Evolutionary conservation across 306 rosid species (phyloP).

Genomic region (Prunus mira): DNA sequence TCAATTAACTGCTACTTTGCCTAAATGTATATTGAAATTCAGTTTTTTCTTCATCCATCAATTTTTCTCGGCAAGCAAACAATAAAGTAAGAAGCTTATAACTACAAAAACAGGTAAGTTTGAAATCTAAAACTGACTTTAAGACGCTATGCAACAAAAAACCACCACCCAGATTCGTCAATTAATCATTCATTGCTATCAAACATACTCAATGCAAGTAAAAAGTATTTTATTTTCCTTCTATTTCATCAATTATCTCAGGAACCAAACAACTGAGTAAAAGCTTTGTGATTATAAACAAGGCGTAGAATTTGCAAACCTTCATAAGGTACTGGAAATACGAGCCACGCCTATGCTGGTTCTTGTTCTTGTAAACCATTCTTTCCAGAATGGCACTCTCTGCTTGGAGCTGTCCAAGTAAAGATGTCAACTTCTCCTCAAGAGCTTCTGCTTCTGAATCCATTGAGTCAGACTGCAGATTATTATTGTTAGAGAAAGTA

Average conservation of each 20-base stretch:
- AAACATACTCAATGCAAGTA: not conserved
- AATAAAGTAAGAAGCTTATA: not conserved
- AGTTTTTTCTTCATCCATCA: not conserved
- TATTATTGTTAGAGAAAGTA: not conserved
- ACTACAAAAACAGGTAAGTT: not conserved
- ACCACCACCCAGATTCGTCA: not conserved
- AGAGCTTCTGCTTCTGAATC: constrained; percentile 48
- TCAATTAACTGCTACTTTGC: not conserved
- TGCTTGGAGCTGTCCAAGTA: constrained; percentile 61
- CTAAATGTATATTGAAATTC: not conserved
- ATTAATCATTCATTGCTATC: not conserved
- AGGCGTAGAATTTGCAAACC: constrained; percentile 32
- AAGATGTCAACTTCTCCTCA: constrained; percentile 53
- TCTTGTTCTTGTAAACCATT: constrained; percentile 80
- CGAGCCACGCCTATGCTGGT: constrained; percentile 81
- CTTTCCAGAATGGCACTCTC: constrained; percentile 65
- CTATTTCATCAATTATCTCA: not conserved
- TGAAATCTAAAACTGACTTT: not conserved
- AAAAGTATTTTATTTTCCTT: not conserved
- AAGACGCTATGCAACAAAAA: not conserved
- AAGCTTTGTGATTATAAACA: not conserved
- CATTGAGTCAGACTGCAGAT: constrained; percentile 31
- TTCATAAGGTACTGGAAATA: constrained; percentile 75
- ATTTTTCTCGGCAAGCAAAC: not conserved
- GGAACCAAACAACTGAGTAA: not conserved